These are phyloP conservation scores for Tolypocladium tundrense DNA, from an alignment of 2,329 filamentous ascomycete species.

Conservation along the genomic window DNA sequence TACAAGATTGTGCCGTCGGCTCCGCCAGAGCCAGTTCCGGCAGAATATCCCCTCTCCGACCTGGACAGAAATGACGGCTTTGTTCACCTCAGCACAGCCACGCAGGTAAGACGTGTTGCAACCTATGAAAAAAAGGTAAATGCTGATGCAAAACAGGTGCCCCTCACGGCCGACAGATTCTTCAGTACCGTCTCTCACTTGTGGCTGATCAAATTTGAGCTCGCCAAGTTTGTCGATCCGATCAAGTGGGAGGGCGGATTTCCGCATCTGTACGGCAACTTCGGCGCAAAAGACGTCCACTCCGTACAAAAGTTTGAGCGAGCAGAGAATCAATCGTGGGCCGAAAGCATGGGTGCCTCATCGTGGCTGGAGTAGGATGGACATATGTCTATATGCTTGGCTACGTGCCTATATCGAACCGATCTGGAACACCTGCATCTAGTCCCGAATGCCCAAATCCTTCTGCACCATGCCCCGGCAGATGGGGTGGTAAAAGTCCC, in stretches of 20 bases:
- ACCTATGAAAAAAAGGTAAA: background rate
- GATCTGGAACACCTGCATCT: background rate
- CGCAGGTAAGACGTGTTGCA: constrained; percentile 31
- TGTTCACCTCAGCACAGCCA: constrained; percentile 47
- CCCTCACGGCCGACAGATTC: constrained; percentile 33
- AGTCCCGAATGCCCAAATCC: constrained; percentile 46
- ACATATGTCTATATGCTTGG: background rate
- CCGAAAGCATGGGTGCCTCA: constrained; percentile 24
- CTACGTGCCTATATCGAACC: background rate
- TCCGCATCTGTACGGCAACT: constrained; percentile 49
- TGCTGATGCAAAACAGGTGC: constrained; percentile 22
- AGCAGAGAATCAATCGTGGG: constrained; percentile 35
- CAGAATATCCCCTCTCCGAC: constrained; percentile 44
- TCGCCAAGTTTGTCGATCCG: constrained; percentile 29
- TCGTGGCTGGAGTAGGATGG: background rate
- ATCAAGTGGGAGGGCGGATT: constrained; percentile 49
- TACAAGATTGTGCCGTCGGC: constrained; percentile 51
- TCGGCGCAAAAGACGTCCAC: constrained; percentile 42
- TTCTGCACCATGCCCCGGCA: constrained; percentile 81
- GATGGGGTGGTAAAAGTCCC: constrained; percentile 92
- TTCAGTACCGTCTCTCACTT: constrained; percentile 28
- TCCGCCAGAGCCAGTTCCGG: constrained; percentile 43
- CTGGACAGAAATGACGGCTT: constrained; percentile 52
- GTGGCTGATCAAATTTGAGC: constrained; percentile 44
- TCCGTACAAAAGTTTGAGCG: constrained; percentile 35